Percentiles rank a stretch among this genome's conserved stretches.
Evolutionary conservation across 345 rosid genomes (phyloP).

Genomic region (Angophora floribunda): DNA sequence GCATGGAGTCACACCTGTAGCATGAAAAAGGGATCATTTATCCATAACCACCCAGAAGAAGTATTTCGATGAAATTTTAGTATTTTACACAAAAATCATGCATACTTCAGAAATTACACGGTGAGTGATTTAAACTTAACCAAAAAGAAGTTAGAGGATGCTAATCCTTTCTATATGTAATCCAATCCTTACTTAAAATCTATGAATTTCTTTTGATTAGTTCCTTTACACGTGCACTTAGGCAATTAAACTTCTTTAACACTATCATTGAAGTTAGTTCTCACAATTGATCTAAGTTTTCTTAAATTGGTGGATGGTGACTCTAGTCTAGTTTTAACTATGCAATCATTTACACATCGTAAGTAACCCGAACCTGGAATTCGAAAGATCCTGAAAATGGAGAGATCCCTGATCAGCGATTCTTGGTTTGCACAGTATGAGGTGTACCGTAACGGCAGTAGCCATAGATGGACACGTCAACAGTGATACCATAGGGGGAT

Average conservation of each 20-base stretch:
- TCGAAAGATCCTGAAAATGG: neutral
- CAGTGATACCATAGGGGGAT: neutral
- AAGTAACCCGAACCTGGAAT: neutral
- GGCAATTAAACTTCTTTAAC: neutral
- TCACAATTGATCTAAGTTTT: neutral
- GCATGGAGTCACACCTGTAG: neutral
- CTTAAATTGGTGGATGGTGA: neutral
- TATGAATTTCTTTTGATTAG: neutral
- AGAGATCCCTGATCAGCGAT: neutral
- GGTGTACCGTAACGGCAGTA: neutral
- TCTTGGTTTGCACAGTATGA: neutral
- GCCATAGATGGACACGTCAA: neutral
- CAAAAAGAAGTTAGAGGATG: neutral
- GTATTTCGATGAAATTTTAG: neutral
- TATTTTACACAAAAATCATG: neutral
- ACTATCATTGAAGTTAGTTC: no score
- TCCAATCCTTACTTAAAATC: neutral
- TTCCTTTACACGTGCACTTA: neutral
- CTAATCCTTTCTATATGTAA: neutral
- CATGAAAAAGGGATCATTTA: no score
- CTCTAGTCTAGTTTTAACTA: neutral
- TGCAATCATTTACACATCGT: neutral
- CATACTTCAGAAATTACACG: neutral
- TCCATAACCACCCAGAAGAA: neutral
- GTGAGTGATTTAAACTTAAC: neutral